Evolutionary conservation across 805 yeast species (phyloP), one percentile per base, ranked within the genome.

Genomic region (Kuraishia cidri): DNA sequence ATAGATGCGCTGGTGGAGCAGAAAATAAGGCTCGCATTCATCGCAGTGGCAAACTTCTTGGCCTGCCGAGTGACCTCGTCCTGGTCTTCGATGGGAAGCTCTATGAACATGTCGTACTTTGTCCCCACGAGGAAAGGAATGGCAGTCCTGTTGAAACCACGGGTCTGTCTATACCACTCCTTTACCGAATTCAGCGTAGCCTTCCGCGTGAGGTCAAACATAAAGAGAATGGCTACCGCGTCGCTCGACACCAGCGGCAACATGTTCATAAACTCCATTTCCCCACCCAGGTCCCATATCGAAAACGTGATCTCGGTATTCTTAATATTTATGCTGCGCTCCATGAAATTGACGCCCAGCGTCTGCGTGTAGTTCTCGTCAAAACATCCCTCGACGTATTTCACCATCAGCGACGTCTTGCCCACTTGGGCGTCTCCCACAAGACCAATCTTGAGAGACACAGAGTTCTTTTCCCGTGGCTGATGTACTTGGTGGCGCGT

Each of bases 401-500:
- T 87, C 16, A 88, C 95, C 97, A 90, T 88, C 37, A 90, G 60
- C 5, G 97, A 85, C 1, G 98, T 90, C 50, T 90, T 90, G 4
- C 98, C 98, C 5, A 88, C 87, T 48, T 86, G 94, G 2, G 95
- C 94, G 56, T 90, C 97, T 5, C 98, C 98, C 31, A 90, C 75
- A 30, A 90, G 72, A 3, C 97, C 97, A 13, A 90, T 87, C 47
- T 90, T 92, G 30, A 90, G 60, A 2, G 84, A 75, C 19, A 79
- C 82, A 37, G 61, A 49, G 38, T 59, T 61, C 32, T 51, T 52
- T 24, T 48, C 52, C 5, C 29, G 20, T 5, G 28, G 17, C 19
- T 20, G 32, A 10, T 29, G 30, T 26, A 24, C 24, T 18, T 33
- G 34, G 30, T 24, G 26, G 9, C 12, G 16, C 9, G 8, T 12